These are phyloP conservation scores for Leersia perrieri DNA, from an alignment of 176 grass and related monocot species.

Conservation along the genomic window DNA sequence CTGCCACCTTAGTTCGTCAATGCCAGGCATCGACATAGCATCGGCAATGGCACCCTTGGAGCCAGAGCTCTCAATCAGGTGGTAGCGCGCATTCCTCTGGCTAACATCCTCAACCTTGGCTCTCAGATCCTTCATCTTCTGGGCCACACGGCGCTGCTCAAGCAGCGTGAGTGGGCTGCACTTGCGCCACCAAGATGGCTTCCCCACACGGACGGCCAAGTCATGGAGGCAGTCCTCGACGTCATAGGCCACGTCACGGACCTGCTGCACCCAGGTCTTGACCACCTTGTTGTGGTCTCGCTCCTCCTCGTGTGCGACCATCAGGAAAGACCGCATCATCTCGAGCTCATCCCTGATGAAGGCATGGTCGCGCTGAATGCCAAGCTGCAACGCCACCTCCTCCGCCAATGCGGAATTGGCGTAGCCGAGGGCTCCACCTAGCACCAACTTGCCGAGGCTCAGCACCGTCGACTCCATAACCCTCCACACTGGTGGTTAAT, in stretches of 20 bases:
- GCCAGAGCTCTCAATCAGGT: no score
- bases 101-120: slow-evolving; percentile 14
- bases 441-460: not conserved
- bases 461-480: slow-evolving; percentile 9
- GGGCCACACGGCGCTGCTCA: no score
- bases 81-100: slow-evolving; percentile 2
- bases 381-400: slow-evolving; percentile 31
- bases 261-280: slow-evolving; percentile 32
- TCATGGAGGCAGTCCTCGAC: slow-evolving; percentile 37
- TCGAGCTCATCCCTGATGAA: slow-evolving; percentile 37
- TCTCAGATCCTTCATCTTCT: not conserved
- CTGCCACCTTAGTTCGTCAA: no score
- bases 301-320: no score
- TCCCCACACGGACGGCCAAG: not conserved
- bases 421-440: not conserved
- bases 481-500: no score
- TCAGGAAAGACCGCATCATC: slow-evolving; percentile 35
- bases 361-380: not conserved
- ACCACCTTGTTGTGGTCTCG: not conserved
- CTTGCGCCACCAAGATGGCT: not conserved
- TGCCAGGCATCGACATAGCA: no score
- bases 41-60: no score
- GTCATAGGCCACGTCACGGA: slow-evolving; percentile 29
- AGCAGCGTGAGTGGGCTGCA: not conserved
- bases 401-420: not conserved